Base-by-base conservation (phyloP, 148 eudicot genomes). In the Fagopyrum homotropicum region DNA sequence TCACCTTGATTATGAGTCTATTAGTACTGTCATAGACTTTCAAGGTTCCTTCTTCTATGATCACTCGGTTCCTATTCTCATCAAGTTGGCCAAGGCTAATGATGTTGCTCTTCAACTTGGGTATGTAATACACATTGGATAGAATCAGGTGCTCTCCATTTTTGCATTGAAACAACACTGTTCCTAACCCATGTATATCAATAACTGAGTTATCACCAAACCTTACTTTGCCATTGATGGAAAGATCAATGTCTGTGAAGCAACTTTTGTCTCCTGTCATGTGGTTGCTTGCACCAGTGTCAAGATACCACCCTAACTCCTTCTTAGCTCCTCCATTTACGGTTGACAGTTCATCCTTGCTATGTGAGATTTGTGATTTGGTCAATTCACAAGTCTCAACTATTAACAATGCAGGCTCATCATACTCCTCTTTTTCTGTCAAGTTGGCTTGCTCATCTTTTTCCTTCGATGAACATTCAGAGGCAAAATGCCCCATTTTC, bases 11-110 rank as follows among this genome's bases (percentile, higher is more conserved):
- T 10, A 72, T 6, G 10, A 72, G 30, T 19, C 75, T 45, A 7
- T 48, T 19, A 15, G 5, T 4, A 46, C 30, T 19, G 26, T 72
- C 75, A 45, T 48, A 48, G 30, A 72, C 47, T 8, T 19, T 35
- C 75, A 72, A 45, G 5, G 47, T 14, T 17, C 75, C 75, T 9
- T 48, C 75, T 15, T 72, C 9, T 15, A 72, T 72, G 10, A 15
- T n/a, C 75, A 72, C 75, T 8, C 56, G 7, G 19, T 19, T 6
- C 2, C 75, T 56, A 48, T 4, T 14, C 29, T 72, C 75, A 48
- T 72, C 75, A 3, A 72, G 75, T 48, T 72, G 75, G 43, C 69
- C 69, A 16, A 61, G 69, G 19, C 69, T 61, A 30, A 61, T 61
- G 29, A 7, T 61, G 19, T 61, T 61, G 43, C 69, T 61, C 69